These are phyloP conservation scores for Barnettozyma sucrosica DNA, from an alignment of 805 yeast species.

Conservation along the genomic window DNA sequence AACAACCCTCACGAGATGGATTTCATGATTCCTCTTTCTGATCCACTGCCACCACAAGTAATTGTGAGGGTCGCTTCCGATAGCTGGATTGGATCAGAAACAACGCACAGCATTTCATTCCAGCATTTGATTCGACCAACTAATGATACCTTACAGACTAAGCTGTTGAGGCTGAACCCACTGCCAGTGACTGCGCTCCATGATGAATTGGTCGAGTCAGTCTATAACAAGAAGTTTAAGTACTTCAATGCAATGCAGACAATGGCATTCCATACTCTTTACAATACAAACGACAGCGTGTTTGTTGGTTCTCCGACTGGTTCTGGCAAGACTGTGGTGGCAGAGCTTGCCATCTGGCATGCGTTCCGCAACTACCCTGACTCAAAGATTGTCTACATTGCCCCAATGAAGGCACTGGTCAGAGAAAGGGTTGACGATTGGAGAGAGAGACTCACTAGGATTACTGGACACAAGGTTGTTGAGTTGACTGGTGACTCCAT, in stretches of 20 bases:
- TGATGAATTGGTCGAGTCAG: conserved; percentile 55
- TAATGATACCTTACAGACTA: conserved; percentile 81
- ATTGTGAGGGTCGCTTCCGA: conserved; percentile 77
- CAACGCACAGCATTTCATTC: conserved; percentile 72
- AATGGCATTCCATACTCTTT: conserved; percentile 87
- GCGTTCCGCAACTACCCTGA: conserved; percentile 83
- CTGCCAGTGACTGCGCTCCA: conserved; percentile 79
- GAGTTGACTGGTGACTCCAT: conserved; percentile 97
- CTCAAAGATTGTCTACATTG: conserved; percentile 87
- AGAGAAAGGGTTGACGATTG: conserved; percentile 95
- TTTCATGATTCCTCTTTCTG: conserved; percentile 85
- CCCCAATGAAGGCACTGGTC: conserved; percentile 90
- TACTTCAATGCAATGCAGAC: conserved; percentile 99
- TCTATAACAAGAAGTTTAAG: conserved; percentile 63
- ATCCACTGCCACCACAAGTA: conserved; percentile 87
- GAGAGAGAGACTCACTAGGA: conserved; percentile 63
- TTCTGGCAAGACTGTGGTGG: conserved; percentile 95
- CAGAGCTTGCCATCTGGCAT: conserved; percentile 96
- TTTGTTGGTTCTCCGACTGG: conserved; percentile 98
- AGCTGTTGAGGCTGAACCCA: conserved; percentile 74
- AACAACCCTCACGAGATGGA: conserved; percentile 64
- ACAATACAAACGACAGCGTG: conserved; percentile 70
- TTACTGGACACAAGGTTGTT: conserved; percentile 83
- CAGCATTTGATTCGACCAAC: conserved; percentile 86
- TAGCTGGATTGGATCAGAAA: conserved; percentile 83